phyloP scores from a whole-genome alignment of 352 stramenopile species.

The Phytopythium chamaehyphon region DNA sequence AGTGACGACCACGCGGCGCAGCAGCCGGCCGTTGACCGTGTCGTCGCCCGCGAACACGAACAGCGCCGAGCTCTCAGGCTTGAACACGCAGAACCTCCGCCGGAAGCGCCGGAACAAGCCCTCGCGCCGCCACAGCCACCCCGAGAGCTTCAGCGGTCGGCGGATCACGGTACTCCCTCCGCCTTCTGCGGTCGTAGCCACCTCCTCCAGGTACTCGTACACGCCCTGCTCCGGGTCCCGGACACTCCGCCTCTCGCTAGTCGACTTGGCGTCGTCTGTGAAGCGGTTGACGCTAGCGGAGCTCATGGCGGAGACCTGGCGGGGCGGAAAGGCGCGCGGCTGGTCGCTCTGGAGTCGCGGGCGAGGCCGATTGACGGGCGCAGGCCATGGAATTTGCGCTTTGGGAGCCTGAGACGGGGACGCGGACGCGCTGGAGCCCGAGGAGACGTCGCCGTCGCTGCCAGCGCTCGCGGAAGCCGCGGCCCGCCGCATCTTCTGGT shows the following conservation, averaged over 20 bases:
- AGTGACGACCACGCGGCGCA: conserved; percentile 42
- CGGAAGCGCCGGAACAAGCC: conserved; percentile 36
- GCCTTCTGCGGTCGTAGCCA: conserved; percentile 10
- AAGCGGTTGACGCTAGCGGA: background rate
- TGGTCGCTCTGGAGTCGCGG: conserved; percentile 1
- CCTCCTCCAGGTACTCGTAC: conserved; percentile 63
- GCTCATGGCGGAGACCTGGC: no score
- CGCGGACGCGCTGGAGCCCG: background rate
- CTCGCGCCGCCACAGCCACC: conserved; percentile 56
- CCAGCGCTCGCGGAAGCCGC: background rate
- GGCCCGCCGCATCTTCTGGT: conserved; percentile 3
- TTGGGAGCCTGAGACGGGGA: background rate
- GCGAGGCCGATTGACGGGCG: background rate
- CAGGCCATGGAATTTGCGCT: background rate
- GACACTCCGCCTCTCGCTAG: conserved; percentile 25
- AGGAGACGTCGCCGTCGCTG: conserved; percentile 6
- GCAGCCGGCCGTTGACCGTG: conserved; percentile 29
- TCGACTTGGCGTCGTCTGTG: background rate
- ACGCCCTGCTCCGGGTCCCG: conserved; percentile 45
- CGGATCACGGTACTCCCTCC: conserved; percentile 7
- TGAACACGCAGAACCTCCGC: conserved; percentile 60
- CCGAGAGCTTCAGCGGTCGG: conserved; percentile 34
- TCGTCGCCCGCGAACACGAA: conserved; percentile 45
- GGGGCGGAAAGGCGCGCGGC: background rate
- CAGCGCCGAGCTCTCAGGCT: conserved; percentile 29